These are phyloP conservation scores for Hypoxylon crocopeplum DNA, from an alignment of 495 filamentous ascomycete genomes.

Conservation along the genomic window DNA sequence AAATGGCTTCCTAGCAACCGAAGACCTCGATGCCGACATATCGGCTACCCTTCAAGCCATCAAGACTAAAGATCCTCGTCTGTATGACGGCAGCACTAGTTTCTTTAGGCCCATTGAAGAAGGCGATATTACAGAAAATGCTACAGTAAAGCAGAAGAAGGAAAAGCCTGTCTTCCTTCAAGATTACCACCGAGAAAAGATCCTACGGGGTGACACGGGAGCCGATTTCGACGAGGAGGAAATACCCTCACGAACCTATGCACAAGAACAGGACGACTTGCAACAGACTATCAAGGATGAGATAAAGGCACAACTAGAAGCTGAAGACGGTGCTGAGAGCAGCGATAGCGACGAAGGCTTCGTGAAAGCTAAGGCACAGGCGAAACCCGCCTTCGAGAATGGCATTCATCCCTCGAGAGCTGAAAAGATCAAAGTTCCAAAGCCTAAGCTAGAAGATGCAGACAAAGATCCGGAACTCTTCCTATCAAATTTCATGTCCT, in stretches of 20 bases:
- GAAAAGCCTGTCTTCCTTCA: constrained; percentile 85
- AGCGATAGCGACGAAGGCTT: constrained; percentile 77
- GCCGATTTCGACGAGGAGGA: constrained; percentile 65
- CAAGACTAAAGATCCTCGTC: constrained; percentile 82
- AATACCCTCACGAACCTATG: constrained; percentile 70
- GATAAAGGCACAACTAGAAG: constrained; percentile 70
- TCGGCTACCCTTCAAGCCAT: constrained; percentile 84
- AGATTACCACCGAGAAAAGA: constrained; percentile 89
- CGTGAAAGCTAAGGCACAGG: constrained; percentile 58
- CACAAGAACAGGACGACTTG: constrained; percentile 82
- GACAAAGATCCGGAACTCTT: constrained; percentile 91
- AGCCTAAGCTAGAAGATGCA: constrained; percentile 74
- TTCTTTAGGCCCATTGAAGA: constrained; percentile 77
- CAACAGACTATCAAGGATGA: constrained; percentile 77
- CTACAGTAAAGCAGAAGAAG: constrained; percentile 56
- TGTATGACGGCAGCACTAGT: constrained; percentile 79
- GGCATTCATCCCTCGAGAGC: constrained; percentile 56
- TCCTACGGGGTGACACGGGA: constrained; percentile 67
- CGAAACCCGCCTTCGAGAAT: constrained; percentile 32
- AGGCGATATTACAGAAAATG: constrained; percentile 41
- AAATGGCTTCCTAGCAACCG: constrained; percentile 79
- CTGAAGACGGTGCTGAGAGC: constrained; percentile 57
- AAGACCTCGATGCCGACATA: constrained; percentile 84
- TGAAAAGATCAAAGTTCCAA: constrained; percentile 55
- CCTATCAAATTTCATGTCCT: constrained; percentile 85